phyloP scores from a whole-genome alignment of 2,329 filamentous ascomycete genomes.

The Rhynchosporium agropyri region DNA sequence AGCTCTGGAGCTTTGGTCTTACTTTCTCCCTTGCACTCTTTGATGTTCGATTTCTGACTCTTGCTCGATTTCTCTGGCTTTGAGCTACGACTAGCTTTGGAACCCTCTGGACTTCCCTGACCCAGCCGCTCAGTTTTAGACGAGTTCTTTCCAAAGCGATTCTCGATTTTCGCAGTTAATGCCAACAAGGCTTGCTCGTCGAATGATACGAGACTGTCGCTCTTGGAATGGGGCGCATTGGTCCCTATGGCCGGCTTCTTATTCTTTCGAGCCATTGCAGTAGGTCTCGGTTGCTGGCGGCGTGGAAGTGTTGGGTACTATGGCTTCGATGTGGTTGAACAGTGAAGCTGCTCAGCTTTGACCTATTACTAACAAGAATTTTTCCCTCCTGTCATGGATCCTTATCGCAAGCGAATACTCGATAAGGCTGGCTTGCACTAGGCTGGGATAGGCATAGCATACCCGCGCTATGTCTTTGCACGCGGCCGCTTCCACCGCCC shows the following conservation, averaged over 20 bases:
- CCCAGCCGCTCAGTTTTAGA: constrained; percentile 47
- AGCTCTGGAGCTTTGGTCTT: constrained; percentile 22
- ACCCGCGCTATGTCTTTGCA: too few species aligned
- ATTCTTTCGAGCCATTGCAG: constrained; percentile 36
- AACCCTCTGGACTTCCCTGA: not conserved
- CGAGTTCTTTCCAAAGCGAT: constrained; percentile 49
- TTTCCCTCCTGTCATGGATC: not conserved
- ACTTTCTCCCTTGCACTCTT: constrained; percentile 44
- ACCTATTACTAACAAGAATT: not conserved
- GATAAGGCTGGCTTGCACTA: not conserved
- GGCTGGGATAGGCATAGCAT: too few species aligned
- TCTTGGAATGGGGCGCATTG: constrained; percentile 25
- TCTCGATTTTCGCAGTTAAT: constrained; percentile 60
- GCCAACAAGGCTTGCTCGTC: constrained; percentile 55
- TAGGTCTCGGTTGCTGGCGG: not conserved
- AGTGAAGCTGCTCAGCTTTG: not conserved
- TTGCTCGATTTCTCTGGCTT: not conserved
- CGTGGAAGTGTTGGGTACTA: not conserved
- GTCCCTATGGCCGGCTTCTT: constrained; percentile 28
- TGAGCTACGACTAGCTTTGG: not conserved
- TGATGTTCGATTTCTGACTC: not conserved
- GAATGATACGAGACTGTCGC: constrained; percentile 46
- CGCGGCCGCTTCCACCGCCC: too few species aligned
- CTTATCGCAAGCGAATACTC: constrained; percentile 10
- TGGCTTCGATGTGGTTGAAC: not conserved